phyloP scores from a whole-genome alignment of 1,139 yeast species.

The Lodderomyces theae region DNA sequence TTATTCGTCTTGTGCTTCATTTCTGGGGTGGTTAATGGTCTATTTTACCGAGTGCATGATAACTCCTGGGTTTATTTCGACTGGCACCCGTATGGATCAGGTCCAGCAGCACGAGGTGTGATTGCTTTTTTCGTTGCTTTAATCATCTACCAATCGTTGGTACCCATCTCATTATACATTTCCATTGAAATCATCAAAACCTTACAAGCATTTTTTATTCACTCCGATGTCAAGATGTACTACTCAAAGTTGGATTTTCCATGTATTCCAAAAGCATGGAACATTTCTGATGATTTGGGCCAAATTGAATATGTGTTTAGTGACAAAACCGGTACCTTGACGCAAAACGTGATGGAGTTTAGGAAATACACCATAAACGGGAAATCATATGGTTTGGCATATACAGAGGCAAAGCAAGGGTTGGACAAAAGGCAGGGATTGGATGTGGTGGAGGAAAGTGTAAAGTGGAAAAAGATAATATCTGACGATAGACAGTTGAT shows the following conservation, averaged over 20 bases:
- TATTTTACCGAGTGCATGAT: constrained; percentile 52
- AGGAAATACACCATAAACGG: constrained; percentile 91
- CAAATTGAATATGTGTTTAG: constrained; percentile 94
- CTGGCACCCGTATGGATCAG: constrained; percentile 42
- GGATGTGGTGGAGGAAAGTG: constrained; percentile 68
- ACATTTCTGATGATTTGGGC: constrained; percentile 93
- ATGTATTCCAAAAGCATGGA: constrained; percentile 96
- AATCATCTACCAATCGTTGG: constrained; percentile 85
- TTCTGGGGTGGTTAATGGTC: constrained; percentile 80
- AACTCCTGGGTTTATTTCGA: constrained; percentile 72
- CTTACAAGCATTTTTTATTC: constrained; percentile 89
- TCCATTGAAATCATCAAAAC: constrained; percentile 95
- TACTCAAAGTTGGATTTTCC: constrained; percentile 85
- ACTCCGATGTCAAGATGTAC: constrained; percentile 84
- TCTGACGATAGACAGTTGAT: constrained; percentile 61
- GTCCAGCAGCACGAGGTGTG: constrained; percentile 76
- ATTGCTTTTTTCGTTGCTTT: constrained; percentile 86
- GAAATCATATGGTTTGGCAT: constrained; percentile 85
- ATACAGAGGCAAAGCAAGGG: constrained; percentile 94
- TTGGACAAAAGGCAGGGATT: constrained; percentile 83
- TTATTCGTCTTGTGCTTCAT: constrained; percentile 77
- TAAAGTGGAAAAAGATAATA: constrained; percentile 61
- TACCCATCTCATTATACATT: constrained; percentile 91
- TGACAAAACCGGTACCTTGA: constrained; percentile 95
- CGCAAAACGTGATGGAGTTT: constrained; percentile 96